phyloP scores from a whole-genome alignment of 352 stramenopile species.

The Peronospora farinosa region DNA sequence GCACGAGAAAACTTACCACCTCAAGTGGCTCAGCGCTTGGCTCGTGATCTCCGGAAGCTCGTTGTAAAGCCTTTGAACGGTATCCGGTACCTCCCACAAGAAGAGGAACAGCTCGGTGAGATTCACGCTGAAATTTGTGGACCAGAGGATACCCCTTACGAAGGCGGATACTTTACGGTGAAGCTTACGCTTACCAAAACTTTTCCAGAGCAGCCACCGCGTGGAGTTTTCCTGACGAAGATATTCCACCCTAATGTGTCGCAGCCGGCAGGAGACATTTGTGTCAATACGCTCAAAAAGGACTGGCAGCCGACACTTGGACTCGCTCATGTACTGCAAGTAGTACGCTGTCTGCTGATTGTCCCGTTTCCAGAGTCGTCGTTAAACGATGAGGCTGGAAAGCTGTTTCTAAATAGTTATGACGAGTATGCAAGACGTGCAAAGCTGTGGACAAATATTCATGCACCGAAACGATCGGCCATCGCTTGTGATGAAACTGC shows the following conservation, averaged over 20 bases:
- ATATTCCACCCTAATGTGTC: slow-evolving; percentile 99
- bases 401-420: slow-evolving; percentile 99
- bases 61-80: slow-evolving; percentile 86
- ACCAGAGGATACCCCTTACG: slow-evolving; percentile 96
- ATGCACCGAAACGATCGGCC: slow-evolving; percentile 60
- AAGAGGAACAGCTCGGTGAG: slow-evolving; percentile 86
- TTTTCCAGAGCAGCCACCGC: slow-evolving; percentile 80
- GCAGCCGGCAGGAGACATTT: slow-evolving; percentile 94
- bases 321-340: slow-evolving; percentile 94
- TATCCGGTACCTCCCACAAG: slow-evolving; percentile 89
- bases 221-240: slow-evolving; percentile 97
- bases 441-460: slow-evolving; percentile 87
- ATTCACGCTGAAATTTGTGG: slow-evolving; percentile 95
- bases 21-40: slow-evolving; percentile 89
- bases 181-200: slow-evolving; percentile 91
- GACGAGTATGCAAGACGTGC: slow-evolving; percentile 92
- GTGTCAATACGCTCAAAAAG: slow-evolving; percentile 99
- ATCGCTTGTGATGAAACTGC: slow-evolving; percentile 16
- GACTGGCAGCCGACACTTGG: slow-evolving; percentile 94
- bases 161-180: slow-evolving; percentile 92
- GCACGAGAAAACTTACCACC: slow-evolving; percentile 68
- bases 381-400: slow-evolving; percentile 98
- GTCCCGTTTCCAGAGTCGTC: slow-evolving; percentile 98
- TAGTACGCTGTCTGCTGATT: slow-evolving; percentile 99
- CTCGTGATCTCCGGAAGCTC: slow-evolving; percentile 89